A percentile compares a stretch with the other conserved stretches of the same genome.
Evolutionary conservation across 2,329 filamentous ascomycete genomes (phyloP).

Genomic region (Phaeoacremonium minimum): DNA sequence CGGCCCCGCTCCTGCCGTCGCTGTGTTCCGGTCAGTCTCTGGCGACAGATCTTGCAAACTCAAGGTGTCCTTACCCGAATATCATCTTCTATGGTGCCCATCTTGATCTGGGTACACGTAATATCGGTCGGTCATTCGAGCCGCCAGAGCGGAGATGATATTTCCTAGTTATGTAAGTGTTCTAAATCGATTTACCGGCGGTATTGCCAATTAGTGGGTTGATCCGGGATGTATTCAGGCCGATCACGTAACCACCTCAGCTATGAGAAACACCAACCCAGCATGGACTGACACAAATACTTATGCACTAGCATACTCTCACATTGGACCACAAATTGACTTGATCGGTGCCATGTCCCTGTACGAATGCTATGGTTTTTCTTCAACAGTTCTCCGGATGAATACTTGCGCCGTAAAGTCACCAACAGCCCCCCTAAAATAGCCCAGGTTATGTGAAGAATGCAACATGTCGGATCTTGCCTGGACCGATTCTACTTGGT

Average conservation of each 20-base stretch:
- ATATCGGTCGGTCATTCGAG: conserved; percentile 1
- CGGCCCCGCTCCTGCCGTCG: conserved; percentile 12
- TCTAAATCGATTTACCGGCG: not conserved
- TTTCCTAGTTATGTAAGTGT: not conserved
- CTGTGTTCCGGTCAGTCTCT: conserved; percentile 5
- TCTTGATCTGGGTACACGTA: not conserved
- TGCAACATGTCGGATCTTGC: not conserved
- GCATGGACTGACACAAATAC: too few relatives aligned
- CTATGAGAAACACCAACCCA: not conserved
- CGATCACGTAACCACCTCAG: conserved; percentile 12
- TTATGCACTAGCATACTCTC: not conserved
- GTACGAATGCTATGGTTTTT: not conserved
- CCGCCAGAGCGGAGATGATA: too few relatives aligned
- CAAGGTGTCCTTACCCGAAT: conserved; percentile 7
- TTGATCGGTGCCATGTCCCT: not conserved
- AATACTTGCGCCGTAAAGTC: not conserved
- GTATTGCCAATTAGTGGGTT: conserved; percentile 3
- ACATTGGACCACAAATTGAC: not conserved
- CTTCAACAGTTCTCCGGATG: not conserved
- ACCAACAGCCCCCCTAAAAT: not conserved
- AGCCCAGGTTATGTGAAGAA: not conserved
- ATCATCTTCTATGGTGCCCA: conserved; percentile 5
- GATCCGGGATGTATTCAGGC: conserved; percentile 9
- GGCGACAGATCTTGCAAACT: not conserved
- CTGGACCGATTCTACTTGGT: not conserved